Evolutionary conservation across 2,329 filamentous ascomycete species (phyloP).

Genomic region (Diplodia seriata): DNA sequence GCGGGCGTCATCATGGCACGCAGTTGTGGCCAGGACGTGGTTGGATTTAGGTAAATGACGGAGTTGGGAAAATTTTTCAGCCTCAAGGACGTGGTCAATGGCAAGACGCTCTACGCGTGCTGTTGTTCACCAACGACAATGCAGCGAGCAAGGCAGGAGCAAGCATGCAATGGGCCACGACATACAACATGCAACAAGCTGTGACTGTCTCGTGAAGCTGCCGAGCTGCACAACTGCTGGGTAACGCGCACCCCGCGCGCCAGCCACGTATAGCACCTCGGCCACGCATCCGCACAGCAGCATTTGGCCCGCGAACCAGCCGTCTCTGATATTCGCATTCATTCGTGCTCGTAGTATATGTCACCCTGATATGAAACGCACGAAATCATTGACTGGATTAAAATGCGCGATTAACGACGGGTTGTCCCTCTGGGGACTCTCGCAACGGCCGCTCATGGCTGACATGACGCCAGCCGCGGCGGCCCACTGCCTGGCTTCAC

Average conservation of each 20-base stretch:
- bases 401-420: conserved; percentile 63
- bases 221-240: neutral
- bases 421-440: conserved; percentile 56
- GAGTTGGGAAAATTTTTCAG: conserved; percentile 20
- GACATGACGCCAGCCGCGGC: conserved; percentile 49
- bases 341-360: conserved; percentile 40
- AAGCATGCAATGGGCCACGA: neutral
- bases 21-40: neutral
- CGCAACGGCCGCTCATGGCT: conserved; percentile 41
- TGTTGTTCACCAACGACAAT: neutral
- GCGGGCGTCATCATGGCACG: conserved; percentile 25
- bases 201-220: neutral
- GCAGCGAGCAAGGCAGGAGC: neutral
- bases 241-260: neutral
- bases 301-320: neutral
- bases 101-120: neutral
- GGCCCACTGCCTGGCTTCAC: conserved; percentile 30
- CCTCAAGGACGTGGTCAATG: neutral
- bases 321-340: neutral
- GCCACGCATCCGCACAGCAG: neutral
- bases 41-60: conserved; percentile 9
- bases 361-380: conserved; percentile 64
- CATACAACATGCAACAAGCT: neutral
- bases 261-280: neutral
- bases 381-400: conserved; percentile 48